Conservation (phyloP, 352 stramenopile species). For the Globisporangium polare region DNA sequence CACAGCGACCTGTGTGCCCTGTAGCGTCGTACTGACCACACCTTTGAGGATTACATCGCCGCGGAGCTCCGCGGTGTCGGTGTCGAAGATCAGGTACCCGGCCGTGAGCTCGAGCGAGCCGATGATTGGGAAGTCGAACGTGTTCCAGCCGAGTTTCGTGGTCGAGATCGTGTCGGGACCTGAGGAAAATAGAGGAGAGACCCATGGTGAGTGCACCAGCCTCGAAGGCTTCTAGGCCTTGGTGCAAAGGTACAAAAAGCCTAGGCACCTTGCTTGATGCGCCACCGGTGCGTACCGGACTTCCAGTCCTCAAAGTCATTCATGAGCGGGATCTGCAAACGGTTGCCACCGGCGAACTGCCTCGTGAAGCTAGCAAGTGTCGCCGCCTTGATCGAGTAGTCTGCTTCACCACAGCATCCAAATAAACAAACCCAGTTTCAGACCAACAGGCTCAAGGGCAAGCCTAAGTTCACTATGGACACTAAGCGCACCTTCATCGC, state of each 20-base stretch:
- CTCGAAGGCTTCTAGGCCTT: too few species aligned
- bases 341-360: slow-evolving; percentile 76
- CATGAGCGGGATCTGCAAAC: slow-evolving; percentile 71
- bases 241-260: background rate
- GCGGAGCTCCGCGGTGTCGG: slow-evolving; percentile 42
- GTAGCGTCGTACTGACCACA: slow-evolving; percentile 50
- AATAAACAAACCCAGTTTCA: background rate
- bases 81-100: slow-evolving; percentile 77
- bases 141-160: slow-evolving; percentile 40
- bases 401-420: slow-evolving; percentile 8
- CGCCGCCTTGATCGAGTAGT: slow-evolving; percentile 84
- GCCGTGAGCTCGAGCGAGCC: slow-evolving; percentile 74
- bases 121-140: slow-evolving; percentile 60
- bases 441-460: background rate
- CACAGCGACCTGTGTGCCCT: slow-evolving; percentile 89
- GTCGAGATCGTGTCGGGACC: slow-evolving; percentile 12
- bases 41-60: slow-evolving; percentile 61
- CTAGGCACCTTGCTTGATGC: slow-evolving; percentile 22
- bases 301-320: slow-evolving; percentile 97
- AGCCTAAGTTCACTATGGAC: background rate
- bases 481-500: slow-evolving; percentile 55
- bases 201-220: background rate
- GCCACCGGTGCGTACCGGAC: slow-evolving; percentile 75
- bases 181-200: background rate
- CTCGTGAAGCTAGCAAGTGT: slow-evolving; percentile 72